phyloP scores from a whole-genome alignment of 2,329 filamentous ascomycete species.

The Hypoxylon sp. region DNA sequence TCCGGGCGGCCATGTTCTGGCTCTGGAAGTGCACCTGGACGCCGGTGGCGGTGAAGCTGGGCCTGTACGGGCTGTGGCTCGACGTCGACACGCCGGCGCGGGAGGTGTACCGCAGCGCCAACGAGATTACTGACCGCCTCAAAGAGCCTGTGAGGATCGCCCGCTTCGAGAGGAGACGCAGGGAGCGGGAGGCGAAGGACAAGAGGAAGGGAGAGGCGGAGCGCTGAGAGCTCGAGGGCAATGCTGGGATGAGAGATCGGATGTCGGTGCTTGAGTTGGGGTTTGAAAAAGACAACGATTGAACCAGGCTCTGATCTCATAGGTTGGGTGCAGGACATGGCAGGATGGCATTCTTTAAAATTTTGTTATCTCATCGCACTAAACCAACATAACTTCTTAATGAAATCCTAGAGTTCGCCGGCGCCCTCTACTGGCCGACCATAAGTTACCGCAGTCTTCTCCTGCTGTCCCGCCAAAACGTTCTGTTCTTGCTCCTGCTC shows the following conservation, averaged over 20 bases:
- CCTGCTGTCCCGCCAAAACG: slow-evolving; percentile 9
- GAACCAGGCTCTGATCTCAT: no score
- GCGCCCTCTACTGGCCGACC: slow-evolving; percentile 1
- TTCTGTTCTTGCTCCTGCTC: slow-evolving; percentile 4
- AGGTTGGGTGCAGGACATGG: no score
- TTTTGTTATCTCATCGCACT: not conserved
- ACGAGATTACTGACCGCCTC: not conserved
- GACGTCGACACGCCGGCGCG: slow-evolving; percentile 5
- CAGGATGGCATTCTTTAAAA: no score
- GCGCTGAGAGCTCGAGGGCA: not conserved
- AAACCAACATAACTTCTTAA: no score
- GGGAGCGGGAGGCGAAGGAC: not conserved
- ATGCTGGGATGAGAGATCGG: not conserved
- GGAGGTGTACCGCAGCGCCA: not conserved
- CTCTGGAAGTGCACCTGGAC: slow-evolving; percentile 4
- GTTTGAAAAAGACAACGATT: no score
- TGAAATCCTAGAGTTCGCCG: slow-evolving; percentile 27
- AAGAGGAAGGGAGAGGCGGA: not conserved
- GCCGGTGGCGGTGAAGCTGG: not conserved
- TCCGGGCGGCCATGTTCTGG: slow-evolving; percentile 21
- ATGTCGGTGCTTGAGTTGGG: not conserved
- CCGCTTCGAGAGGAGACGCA: not conserved
- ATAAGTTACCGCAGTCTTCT: slow-evolving; percentile 5
- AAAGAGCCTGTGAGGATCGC: not conserved
- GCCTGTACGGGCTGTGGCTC: slow-evolving; percentile 19